Conservation (phyloP, 2,329 filamentous ascomycete species). For the Cadophora luteo-olivacea region DNA sequence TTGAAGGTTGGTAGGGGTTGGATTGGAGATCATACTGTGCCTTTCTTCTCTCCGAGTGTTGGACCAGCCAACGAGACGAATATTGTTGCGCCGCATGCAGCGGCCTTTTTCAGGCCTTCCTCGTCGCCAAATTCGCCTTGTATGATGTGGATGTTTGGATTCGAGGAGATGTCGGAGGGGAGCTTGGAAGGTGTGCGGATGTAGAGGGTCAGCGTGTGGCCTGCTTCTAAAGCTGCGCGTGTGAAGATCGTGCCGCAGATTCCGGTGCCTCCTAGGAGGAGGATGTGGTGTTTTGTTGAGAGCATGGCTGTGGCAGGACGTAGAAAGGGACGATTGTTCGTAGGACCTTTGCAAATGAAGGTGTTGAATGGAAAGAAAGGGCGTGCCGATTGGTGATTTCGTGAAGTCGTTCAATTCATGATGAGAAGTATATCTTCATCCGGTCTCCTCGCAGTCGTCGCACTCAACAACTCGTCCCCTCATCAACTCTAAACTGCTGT, state of each 20-base stretch:
- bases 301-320: conserved; percentile 11
- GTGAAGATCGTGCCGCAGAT: conserved; percentile 36
- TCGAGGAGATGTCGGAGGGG: conserved; percentile 34
- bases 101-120: conserved; percentile 36
- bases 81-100: conserved; percentile 34
- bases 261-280: conserved; percentile 37
- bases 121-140: conserved; percentile 34
- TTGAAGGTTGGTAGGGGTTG: background rate
- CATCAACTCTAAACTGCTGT: conserved; percentile 9
- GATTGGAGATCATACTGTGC: conserved; percentile 27
- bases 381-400: background rate
- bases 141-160: conserved; percentile 32
- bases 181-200: conserved; percentile 38
- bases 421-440: background rate
- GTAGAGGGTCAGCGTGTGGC: conserved; percentile 37
- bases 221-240: conserved; percentile 37
- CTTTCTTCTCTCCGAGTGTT: conserved; percentile 31
- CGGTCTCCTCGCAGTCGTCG: background rate
- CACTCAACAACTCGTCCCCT: background rate
- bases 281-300: conserved; percentile 32
- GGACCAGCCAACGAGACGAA: conserved; percentile 40
- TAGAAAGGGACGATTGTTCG: background rate
- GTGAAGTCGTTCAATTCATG: conserved; percentile 6
- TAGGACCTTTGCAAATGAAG: background rate
- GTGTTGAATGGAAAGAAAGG: background rate